Conservation (phyloP, 441 rosid genomes). For the Populus tomentosa region DNA sequence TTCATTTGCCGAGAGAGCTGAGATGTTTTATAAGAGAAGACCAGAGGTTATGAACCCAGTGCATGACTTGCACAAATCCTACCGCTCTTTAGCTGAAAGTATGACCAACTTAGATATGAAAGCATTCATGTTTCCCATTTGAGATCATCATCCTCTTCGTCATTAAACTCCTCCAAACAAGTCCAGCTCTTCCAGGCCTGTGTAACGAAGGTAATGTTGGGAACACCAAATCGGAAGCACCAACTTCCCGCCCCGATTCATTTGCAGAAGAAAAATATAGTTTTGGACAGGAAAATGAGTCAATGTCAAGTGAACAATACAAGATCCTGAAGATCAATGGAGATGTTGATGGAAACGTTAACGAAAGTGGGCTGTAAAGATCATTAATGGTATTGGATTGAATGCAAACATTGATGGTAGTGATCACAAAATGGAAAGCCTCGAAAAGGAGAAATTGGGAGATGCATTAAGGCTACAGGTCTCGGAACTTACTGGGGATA, state of each 20-base stretch:
- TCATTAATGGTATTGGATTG: background rate
- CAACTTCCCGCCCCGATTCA: background rate
- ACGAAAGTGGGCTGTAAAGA: background rate
- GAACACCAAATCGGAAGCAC: background rate
- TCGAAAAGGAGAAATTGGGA: constrained; percentile 18
- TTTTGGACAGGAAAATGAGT: background rate
- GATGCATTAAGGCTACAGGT: constrained; percentile 13
- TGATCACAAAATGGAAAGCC: background rate
- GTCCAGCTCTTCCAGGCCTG: constrained; percentile 1
- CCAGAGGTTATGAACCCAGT: constrained; percentile 44
- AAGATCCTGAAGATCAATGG: background rate
- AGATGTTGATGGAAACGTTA: background rate
- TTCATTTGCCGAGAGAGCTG: no score
- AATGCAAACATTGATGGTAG: background rate
- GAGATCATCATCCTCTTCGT: constrained; percentile 5
- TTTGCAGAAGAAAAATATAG: background rate
- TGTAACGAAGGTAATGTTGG: background rate
- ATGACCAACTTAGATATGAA: constrained; percentile 32
- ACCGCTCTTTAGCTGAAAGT: constrained; percentile 42
- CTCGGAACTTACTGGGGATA: constrained; percentile 18
- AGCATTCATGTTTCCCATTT: background rate
- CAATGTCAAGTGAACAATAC: background rate
- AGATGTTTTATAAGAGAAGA: constrained; percentile 15
- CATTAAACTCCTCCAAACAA: constrained; percentile 1
- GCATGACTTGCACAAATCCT: constrained; percentile 38